Evolutionary conservation across 768 basidiomycete genomes (phyloP).

Genomic region (Pholiota conissans): DNA sequence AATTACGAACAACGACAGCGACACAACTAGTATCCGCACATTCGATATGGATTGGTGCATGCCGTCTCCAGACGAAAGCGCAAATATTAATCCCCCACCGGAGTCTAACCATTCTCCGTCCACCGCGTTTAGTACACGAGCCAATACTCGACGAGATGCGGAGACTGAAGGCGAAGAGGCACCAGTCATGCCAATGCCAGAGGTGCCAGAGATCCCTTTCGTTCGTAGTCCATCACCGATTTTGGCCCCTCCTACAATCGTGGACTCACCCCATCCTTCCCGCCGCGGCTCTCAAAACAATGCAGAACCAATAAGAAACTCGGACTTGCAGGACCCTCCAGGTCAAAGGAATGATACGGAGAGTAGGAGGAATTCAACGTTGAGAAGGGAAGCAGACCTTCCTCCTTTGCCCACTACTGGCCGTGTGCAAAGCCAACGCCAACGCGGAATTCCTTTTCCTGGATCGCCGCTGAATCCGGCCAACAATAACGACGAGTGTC

Average conservation of each 20-base stretch:
- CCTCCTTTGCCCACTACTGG: no score
- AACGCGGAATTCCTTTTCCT: not conserved
- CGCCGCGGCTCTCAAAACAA: no score
- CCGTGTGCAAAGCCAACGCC: not conserved
- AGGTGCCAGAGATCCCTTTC: not conserved
- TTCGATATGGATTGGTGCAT: no score
- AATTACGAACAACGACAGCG: no score
- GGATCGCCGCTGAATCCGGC: not conserved
- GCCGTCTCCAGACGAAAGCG: no score
- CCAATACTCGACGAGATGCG: not conserved
- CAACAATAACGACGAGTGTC: not conserved
- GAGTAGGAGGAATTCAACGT: no score
- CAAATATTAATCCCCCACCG: no score
- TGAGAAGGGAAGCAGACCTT: no score
- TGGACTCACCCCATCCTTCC: no score
- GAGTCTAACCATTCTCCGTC: no score
- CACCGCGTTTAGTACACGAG: not conserved
- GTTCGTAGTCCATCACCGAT: not conserved
- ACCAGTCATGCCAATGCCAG: not conserved
- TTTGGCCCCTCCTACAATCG: not conserved
- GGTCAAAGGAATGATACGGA: no score
- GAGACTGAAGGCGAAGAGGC: not conserved
- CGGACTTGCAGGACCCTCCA: not conserved
- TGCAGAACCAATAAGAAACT: not conserved
- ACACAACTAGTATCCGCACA: no score